Conservation (phyloP, 306 rosid species). For the Canavalia ensiformis region DNA sequence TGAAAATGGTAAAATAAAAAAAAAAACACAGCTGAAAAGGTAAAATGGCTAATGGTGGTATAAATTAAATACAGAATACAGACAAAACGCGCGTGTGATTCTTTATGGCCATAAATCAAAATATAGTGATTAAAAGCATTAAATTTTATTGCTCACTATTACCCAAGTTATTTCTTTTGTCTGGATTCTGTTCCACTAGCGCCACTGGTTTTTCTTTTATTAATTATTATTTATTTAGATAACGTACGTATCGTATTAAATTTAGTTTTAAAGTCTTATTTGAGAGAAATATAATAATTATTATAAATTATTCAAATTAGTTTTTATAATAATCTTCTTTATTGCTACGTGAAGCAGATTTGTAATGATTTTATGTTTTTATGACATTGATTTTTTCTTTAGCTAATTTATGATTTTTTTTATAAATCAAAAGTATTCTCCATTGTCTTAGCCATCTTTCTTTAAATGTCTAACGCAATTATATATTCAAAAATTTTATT, state of each 20-base stretch:
- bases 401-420: no score
- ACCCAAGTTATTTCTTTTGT: background rate
- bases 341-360: background rate
- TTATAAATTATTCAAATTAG: background rate
- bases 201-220: background rate
- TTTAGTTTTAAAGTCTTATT: background rate
- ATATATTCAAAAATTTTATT: no score
- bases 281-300: background rate
- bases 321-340: background rate
- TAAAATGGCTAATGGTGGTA: background rate
- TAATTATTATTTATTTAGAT: background rate
- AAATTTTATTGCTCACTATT: background rate
- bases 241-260: background rate
- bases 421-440: no score
- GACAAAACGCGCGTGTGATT: constrained; percentile 36
- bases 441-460: no score
- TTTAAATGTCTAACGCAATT: no score
- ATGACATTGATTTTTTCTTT: background rate
- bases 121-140: background rate
- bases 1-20: background rate
- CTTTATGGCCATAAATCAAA: constrained; percentile 13
- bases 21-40: background rate
- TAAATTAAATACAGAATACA: background rate
- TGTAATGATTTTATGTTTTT: background rate
- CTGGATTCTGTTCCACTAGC: background rate